Evolutionary conservation across 2,329 filamentous ascomycete genomes (phyloP), one percentile per base, ranked within the genome.

Genomic region (Diaporthe eres): DNA sequence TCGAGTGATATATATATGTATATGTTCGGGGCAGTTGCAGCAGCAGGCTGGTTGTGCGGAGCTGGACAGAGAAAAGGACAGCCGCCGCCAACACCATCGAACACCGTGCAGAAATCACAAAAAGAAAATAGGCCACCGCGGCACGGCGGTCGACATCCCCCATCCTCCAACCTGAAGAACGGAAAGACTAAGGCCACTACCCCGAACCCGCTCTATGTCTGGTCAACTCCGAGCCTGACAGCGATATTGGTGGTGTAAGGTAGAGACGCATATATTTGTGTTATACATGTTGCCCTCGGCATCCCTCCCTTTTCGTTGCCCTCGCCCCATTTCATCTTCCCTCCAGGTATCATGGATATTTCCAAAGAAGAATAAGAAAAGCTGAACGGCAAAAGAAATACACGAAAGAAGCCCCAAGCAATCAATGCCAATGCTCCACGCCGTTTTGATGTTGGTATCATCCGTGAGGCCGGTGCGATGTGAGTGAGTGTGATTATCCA

Each of bases 271-370:
- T 19, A 44, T 57, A 28, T 57, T n/a, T 73, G 22, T 73, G 51
- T 55, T 55, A 15, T 65, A 65, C 58, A 65, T 65, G 58, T 53
- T 42, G 37, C 47, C 58, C 9, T 63, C 17, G 28, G 47, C 47
- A 37, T 31, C 34, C 37, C 19, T 37, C 28, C 55, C 37, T 51
- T 65, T 47, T 22, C 42, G 47, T 47, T 61, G 31, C 10, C 37
- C 25, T 47, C 34, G 22, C 44, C 42, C 39, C 55, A 37, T 74
- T 17, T 57, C 63, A 37, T 74, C 53, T 68, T 49, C 25, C 58
- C 31, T 68, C 53, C 51, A 60, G 53, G 72, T 76, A 76, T 76
- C 75, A 76, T 76, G 65, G 58, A 63, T 71, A 76, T 47, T 74
- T 61, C 57, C 39, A 47, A 65, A 73, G 55, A 67, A 49, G 25